Base-by-base conservation (phyloP, 805 yeast genomes). In the Ogataea sp. region DNA sequence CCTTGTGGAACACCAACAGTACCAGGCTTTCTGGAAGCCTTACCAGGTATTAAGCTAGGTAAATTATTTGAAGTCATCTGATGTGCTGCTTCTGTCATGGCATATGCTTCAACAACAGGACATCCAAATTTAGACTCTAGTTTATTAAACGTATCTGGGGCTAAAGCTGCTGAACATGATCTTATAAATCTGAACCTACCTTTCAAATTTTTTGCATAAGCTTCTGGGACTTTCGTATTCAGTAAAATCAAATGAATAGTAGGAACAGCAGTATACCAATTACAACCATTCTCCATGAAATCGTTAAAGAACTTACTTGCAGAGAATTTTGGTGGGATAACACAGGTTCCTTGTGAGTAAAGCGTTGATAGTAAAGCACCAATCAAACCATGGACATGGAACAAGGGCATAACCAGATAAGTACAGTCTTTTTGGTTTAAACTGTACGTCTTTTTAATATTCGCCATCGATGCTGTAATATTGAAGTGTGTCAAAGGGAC, bases 41-140 rank as follows among this genome's bases (percentile, higher is more conserved):
- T 79, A 14, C 51, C 51, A 31, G 44, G 49, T 20, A 48, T 43
- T 8, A 30, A 16, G 7, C 8, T 30, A 28, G 85, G 84, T 32
- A 80, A 58, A 46, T 73, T 70, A 57, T 81, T 81, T 3, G 87
- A 79, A 10, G 84, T 76, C 80, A 81, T 82, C 56, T 81, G 87
- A 56, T 81, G 88, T n/a, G 84, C 70, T 1, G 85, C 85, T 53
- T 81, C 89, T 2, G 88, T 81, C 86, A 81, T 80, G 4, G 87
- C 88, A 52, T 81, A 81, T 0, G 88, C 88, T 55, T 81, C 89
- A 14, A 80, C 53, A 0, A 81, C 87, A 1, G 87, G 87, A 0
- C 84, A 81, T 8, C 70, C 61, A 55, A 81, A 75, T 24, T 68
- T 64, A 35, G 59, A 43, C 48, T 81, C 88, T 36, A 81, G 62